Evolutionary conservation across 2,329 filamentous ascomycete genomes (phyloP), one percentile per base, ranked within the genome.

Genomic region (Pseudocercospora fuligena): DNA sequence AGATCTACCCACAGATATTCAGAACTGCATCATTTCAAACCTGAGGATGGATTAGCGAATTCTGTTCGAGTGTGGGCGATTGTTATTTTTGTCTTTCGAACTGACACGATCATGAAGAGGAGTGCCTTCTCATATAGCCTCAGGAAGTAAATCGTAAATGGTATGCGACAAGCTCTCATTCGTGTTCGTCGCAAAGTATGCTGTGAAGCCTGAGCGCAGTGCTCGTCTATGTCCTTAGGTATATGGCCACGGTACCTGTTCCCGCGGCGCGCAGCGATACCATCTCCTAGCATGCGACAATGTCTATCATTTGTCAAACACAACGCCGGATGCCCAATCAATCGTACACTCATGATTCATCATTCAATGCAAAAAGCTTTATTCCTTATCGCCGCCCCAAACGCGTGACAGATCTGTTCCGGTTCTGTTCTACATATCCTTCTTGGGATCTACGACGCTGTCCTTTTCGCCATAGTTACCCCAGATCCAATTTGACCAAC

Each of bases 401-500:
- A 54, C 49, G 9, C 16, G 21, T 33, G 51, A 56, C 27, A 56
- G 25, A 27, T 56, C 51, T 29, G 51, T 33, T 1, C 16, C 12
- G 19, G 12, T 7, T 19, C 51, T 56, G 56, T 23, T 23, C 56
- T 64, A 72, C 47, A 69, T 57, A 56, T 76, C 72, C 71, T 78
- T 78, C 70, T 72, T 74, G 23, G 72, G 66, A 61, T 75, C 69
- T 21, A 74, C 61, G 11, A 73, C 75, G 57, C 70, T 73, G 40
- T 78, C 76, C 68, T 74, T 77, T 67, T 78, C 76, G n/a, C 77
- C 77, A 63, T 78, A 78, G 61, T 73, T 75, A 4, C 76, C 76
- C 77, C 77, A 79, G 47, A 79, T 75, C 72, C 72, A 78, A 47
- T 78, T 79, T 46, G 73, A 73, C 78, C 78, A 79, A 1, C 75